phyloP scores from a whole-genome alignment of 345 rosid species.

The Excoecaria cochinchinensis region DNA sequence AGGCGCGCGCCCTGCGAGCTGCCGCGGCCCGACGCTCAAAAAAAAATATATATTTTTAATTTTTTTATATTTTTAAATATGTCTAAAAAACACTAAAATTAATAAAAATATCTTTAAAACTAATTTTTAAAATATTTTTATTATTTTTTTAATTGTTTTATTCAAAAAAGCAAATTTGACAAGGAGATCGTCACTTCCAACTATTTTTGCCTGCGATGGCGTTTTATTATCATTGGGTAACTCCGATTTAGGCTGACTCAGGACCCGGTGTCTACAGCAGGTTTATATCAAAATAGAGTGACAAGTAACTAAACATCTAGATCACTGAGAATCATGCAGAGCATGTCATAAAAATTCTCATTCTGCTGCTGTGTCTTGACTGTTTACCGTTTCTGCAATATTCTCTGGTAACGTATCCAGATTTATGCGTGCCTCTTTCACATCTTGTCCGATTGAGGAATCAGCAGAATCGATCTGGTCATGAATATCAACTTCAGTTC shows the following conservation, averaged over 20 bases:
- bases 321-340: constrained; percentile 17
- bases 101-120: no score
- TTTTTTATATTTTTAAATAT: no score
- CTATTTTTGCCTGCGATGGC: constrained; percentile 22
- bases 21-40: no score
- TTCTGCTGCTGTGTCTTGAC: constrained; percentile 46
- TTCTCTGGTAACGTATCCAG: constrained; percentile 50
- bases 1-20: no score
- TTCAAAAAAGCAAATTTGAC: no score
- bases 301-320: constrained; percentile 12
- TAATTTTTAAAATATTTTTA: no score
- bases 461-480: constrained; percentile 41
- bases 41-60: no score
- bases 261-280: constrained; percentile 11
- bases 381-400: constrained; percentile 33
- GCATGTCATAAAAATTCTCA: constrained; percentile 17
- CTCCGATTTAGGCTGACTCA: no score
- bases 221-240: no score
- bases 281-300: constrained; percentile 23
- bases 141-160: no score
- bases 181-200: no score
- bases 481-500: constrained; percentile 25
- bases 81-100: no score
- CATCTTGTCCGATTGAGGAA: constrained; percentile 39
- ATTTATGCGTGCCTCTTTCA: constrained; percentile 47